Base-by-base conservation (phyloP, 2,329 filamentous ascomycete genomes). In the Colletotrichum tamarilloi region DNA sequence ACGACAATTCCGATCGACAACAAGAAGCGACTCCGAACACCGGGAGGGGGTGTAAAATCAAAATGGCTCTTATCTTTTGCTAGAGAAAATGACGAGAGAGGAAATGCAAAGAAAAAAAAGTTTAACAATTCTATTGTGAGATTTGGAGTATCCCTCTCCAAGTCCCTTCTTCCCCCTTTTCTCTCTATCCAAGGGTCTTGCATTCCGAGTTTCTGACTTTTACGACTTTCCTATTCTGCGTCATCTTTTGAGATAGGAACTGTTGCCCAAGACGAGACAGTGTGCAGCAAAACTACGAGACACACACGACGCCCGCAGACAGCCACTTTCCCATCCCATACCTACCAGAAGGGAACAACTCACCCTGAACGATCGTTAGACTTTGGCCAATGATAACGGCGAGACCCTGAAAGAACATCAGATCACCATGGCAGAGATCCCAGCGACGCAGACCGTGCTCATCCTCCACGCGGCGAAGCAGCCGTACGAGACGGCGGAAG, bases 381-480 rank as follows among this genome's bases (percentile, higher is more conserved):
- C 42, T 28, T 16, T 26, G 42, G 35, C 60, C 67, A 70, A 70
- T 73, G 60, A 70, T 12, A 66, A 24, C 19, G 49, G 24, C 62
- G 52, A 56, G 30, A 59, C n/a, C 46, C 12, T 73, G 32, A 32
- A 16, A 49, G 42, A 49, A 49, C 59, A 19, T 12, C 24, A 19
- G 32, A 49, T 38, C 16, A 38, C 70, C 49, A 75, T 75, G 73
- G 62, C 62, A 62, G 62, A 69, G 19, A 65, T 72, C 4, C 71
- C 71, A 26, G 57, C 66, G 58, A 78, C 78, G 4, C 89, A 90
- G 72, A 83, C 83, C 7, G 87, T 85, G 0, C 77, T 91, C 6
- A 77, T 90, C 22, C 78, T 91, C 2, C 85, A 89, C 76, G 87
- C 82, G 1, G 80, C 85, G 35, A 84, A 84, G 38, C 84, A 89